Conservation (phyloP, 257 asterid genomes). For the Thymus mandschuricus region DNA sequence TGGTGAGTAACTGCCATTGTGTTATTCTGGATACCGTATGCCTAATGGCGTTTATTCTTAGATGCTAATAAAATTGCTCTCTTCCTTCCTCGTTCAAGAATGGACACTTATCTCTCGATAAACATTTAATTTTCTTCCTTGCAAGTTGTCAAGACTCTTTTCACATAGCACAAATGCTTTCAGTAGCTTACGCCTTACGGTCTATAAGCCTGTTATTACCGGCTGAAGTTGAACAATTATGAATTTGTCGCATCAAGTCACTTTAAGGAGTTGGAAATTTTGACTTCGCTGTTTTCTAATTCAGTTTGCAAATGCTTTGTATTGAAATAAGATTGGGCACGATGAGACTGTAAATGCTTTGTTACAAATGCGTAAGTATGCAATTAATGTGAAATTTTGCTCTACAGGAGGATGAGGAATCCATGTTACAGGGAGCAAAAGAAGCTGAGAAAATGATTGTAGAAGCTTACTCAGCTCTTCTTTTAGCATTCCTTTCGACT, state of each 20-base stretch:
- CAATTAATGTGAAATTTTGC: conserved; percentile 14
- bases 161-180: neutral
- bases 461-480: conserved; percentile 97
- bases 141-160: neutral
- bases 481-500: conserved; percentile 94
- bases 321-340: neutral
- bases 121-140: neutral
- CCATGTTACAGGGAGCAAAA: conserved; percentile 81
- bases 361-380: neutral
- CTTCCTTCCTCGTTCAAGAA: too few relatives aligned
- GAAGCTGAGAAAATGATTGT: conserved; percentile 98
- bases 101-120: too few relatives aligned
- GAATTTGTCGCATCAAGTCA: neutral
- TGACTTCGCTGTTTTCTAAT: neutral
- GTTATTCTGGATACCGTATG: too few relatives aligned
- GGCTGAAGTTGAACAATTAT: conserved; percentile 14
- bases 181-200: neutral
- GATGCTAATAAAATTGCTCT: too few relatives aligned
- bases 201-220: neutral
- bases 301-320: conserved; percentile 7
- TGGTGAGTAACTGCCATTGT: conserved; percentile 43
- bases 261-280: neutral
- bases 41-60: too few relatives aligned
- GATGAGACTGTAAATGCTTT: neutral
- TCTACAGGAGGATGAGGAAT: conserved; percentile 84